Evolutionary conservation across 31 red algal species (phyloP), one percentile per base, ranked within the genome.

Genomic region (Porphyra umbilicalis): DNA sequence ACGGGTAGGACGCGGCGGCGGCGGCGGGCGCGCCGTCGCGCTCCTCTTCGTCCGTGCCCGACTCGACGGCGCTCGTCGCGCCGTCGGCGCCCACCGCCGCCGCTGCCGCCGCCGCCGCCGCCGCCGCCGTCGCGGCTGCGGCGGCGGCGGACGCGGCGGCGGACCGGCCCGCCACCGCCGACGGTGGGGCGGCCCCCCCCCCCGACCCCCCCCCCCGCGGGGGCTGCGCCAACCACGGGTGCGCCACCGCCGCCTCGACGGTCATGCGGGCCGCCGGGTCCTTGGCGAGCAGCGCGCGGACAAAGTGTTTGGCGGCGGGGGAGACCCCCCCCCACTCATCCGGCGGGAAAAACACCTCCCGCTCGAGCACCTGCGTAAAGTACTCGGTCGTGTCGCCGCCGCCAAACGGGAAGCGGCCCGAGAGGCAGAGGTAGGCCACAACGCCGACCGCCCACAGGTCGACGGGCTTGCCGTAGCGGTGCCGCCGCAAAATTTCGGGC

Each of bases 341-440:
- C 6, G 32, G 34, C 33, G 76, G 76, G 35, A 78, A 78, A 15
- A 35, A 35, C 5, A 78, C 25, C 11, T 35, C 34, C 34, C 76
- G 34, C 76, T 78, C 76, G 34, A 35, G 32, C 10, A 78, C 35
- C 76, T 78, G 32, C 15, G 32, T 78, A 35, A 35, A 78, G 34
- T 33, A 33, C 34, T 78, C 35, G 34, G 76, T 35, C 25, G 32
- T 78, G 76, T 78, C 76, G 20, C 90, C 92, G 5, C 35, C 76
- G 18, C 34, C 35, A 35, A 78, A 78, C 30, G 76, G 76, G 34
- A 78, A 35, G 6, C 76, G 76, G 10, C 76, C 76, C 9, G 76
- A 78, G 0, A 78, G 76, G 34, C 32, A 35, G 9, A 35, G 34
- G 76, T 78, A 78, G 9, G 76, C 35, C 2, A 78, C 76, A 7